Evolutionary conservation across 176 grass and related monocot species (phyloP), one percentile per base, ranked within the genome.

Genomic region (Saccharum spontaneum): DNA sequence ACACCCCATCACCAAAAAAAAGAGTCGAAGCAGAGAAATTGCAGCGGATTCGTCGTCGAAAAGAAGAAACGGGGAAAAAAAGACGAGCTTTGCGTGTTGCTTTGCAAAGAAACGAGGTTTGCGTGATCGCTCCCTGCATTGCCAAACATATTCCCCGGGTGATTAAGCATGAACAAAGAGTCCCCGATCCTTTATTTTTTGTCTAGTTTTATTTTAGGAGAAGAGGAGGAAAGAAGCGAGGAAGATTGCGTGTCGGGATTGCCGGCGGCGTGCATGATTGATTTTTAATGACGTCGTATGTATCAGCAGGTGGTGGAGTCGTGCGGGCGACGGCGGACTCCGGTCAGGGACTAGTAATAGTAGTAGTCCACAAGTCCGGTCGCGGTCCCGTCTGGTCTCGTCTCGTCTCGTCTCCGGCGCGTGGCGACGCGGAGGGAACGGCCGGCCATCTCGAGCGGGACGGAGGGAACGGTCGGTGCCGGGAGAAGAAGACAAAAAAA

Each of bases 51-150:
- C 15, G 2, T 20, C 49, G 16, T 52, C 16, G 16, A 9, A 57
- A 52, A 17, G 13, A 4, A 2, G 14, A 49, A 14, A 1, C 28
- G 28, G 14, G 40, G 40, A 45, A 50, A 50, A 22, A 22, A 23
- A 60, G 9, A 60, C 22, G 22, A 60, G 8, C 3, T 60, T 61
- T 61, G 59, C 59, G 59, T 24, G 59, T 4, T 11, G 59, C 59
- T 61, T 11, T 5, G 59, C 22, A 61, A 61, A 61, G 50, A 55
- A 79, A 68, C 26, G 62, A 65, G 0, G 52, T 86, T 73, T 78
- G 60, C 81, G 41, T 67, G 62, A 57, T 90, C 81, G 26, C 17
- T 48, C 43, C 20, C 64, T 28, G 39, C 77, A 28, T 30, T 26
- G 39, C 36, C 72, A 39, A 55, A 40, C 37, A 37, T 79, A 34